Base-by-base conservation (phyloP, 108 stramenopile species). In the Nannochloropsis gaditana region DNA sequence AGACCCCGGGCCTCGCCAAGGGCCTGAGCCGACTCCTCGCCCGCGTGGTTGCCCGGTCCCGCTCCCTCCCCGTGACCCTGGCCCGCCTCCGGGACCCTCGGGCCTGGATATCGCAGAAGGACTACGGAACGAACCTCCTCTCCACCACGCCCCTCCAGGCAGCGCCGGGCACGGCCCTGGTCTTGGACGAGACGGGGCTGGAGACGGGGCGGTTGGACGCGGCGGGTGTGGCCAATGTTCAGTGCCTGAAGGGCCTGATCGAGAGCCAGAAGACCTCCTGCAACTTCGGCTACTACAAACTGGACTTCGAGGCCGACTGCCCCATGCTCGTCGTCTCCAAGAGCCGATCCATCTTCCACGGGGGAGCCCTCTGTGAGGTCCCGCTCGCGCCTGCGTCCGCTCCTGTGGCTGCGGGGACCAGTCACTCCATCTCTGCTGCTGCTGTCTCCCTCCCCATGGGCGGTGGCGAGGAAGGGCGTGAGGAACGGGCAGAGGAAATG, bases 211-310 rank as follows among this genome's bases (percentile, higher is more conserved):
- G 59, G 59, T n/a, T 73, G 59, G 59, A 73, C n/a, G 59, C 19
- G 59, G 59, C n/a, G n/a, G 59, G 59, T 73, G 59, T 73, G 59
- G n/a, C 59, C 15, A 73, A 73, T 73, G 59, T 73, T 3, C 59
- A n/a, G n/a, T 73, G 59, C 6, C 19, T 73, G 59, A 73, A 73
- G 59, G n/a, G n/a, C 19, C 59, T 73, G 59, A 73, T 73, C 59
- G 59, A 73, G 59, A n/a, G n/a, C 19, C 59, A 73, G 59, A 73
- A 73, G 59, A 73, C 59, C 59, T n/a, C n/a, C 19, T 73, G 59
- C n/a, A 6, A n/a, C n/a, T 73, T 73, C 8, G 59, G 59, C 1
- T 73, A n/a, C n/a, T 73, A 73, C 59, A n/a, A 73, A n/a, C 59
- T 73, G 59, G 59, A 73, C 19, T 73, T 73, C n/a, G 59, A 73